phyloP scores from a whole-genome alignment of 2,329 filamentous ascomycete species.

The Verticillium longisporum region DNA sequence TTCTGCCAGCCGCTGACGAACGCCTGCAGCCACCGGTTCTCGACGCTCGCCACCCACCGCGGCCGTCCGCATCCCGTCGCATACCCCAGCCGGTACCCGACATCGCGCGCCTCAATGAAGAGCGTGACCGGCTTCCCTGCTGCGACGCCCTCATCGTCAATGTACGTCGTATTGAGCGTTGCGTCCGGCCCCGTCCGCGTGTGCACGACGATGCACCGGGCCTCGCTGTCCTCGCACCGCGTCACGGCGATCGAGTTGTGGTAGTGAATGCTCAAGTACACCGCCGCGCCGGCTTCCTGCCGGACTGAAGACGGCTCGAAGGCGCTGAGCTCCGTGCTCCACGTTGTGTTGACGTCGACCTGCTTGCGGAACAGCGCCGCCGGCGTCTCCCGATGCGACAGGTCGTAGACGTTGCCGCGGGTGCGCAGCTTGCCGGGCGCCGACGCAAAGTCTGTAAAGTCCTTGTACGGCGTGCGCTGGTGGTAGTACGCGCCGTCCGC shows the following conservation, averaged over 20 bases:
- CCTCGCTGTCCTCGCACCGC: constrained; percentile 1
- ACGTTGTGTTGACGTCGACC: constrained; percentile 10
- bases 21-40: constrained; percentile 9
- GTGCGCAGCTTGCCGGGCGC: constrained; percentile 8
- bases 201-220: constrained; percentile 5
- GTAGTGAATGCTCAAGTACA: constrained; percentile 12
- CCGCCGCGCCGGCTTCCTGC: constrained; percentile 8
- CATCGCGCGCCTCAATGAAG: constrained; percentile 8
- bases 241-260: constrained; percentile 10
- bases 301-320: constrained; percentile 5
- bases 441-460: constrained; percentile 9
- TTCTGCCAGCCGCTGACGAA: constrained; percentile 10
- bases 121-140: constrained; percentile 7
- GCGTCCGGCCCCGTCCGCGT: constrained; percentile 9
- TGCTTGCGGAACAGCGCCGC: constrained; percentile 10
- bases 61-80: constrained; percentile 4
- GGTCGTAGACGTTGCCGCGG: constrained; percentile 7
- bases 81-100: constrained; percentile 7
- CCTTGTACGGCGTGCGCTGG: constrained; percentile 10
- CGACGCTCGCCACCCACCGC: constrained; percentile 6
- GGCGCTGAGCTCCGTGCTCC: constrained; percentile 8
- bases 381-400: constrained; percentile 9
- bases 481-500: constrained; percentile 10
- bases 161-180: constrained; percentile 7
- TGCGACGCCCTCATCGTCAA: constrained; percentile 9